Percentiles rank a stretch among this genome's conserved stretches.
These are phyloP conservation scores for Lipomyces sp. DNA, from an alignment of 805 yeast genomes.

Conservation along the genomic window DNA sequence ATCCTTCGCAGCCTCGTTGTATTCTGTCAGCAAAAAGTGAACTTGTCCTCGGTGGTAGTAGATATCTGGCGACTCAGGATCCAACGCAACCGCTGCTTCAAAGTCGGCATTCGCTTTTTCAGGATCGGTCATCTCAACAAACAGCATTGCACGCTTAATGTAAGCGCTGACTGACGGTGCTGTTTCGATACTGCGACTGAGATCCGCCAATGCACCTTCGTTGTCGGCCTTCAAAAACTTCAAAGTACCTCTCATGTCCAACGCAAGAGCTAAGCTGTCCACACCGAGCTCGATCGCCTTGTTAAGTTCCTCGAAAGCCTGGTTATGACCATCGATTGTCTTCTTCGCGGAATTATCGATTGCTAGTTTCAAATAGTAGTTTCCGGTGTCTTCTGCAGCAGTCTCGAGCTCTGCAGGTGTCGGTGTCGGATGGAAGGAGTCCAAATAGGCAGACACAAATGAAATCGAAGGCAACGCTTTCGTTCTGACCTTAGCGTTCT, in stretches of 20 bases:
- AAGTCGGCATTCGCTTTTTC: slow-evolving; percentile 64
- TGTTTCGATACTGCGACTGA: slow-evolving; percentile 62
- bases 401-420: slow-evolving; percentile 47
- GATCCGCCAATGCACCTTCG: slow-evolving; percentile 57
- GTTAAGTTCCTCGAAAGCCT: slow-evolving; percentile 51
- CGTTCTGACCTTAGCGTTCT: slow-evolving; percentile 50
- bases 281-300: slow-evolving; percentile 33
- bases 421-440: slow-evolving; percentile 68
- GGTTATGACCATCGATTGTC: slow-evolving; percentile 57
- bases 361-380: slow-evolving; percentile 41
- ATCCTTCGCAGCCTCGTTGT: slow-evolving; percentile 65
- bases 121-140: slow-evolving; percentile 71
- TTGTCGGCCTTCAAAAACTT: slow-evolving; percentile 76
- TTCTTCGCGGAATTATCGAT: slow-evolving; percentile 38
- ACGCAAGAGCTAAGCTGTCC: slow-evolving; percentile 60
- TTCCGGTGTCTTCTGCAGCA: slow-evolving; percentile 57
- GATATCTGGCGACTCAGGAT: slow-evolving; percentile 72
- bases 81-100: slow-evolving; percentile 62
- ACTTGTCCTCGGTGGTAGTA: slow-evolving; percentile 95
- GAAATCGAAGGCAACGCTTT: slow-evolving; percentile 75
- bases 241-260: slow-evolving; percentile 80
- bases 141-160: slow-evolving; percentile 74
- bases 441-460: slow-evolving; percentile 79
- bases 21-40: slow-evolving; percentile 73
- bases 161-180: slow-evolving; percentile 73